A percentile compares a stretch with the other conserved stretches of the same genome.
phyloP scores from a whole-genome alignment of 805 yeast species.

The Starmerella stellata region DNA sequence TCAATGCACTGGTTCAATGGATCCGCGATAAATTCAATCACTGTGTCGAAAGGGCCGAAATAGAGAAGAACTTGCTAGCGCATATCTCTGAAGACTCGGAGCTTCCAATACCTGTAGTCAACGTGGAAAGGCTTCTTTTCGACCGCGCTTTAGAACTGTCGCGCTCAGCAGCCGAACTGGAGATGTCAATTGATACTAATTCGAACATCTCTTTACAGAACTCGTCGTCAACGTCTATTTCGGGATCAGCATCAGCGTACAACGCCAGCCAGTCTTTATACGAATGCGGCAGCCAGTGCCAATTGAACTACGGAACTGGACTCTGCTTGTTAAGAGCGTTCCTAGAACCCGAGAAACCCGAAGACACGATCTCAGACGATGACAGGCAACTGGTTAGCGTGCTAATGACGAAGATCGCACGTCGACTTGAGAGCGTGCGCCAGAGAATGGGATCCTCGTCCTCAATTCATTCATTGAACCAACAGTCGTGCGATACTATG shows the following conservation, averaged over 20 bases:
- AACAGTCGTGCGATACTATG: background rate
- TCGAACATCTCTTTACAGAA: background rate
- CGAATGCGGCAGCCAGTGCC: slow-evolving; percentile 36
- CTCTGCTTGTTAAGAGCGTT: slow-evolving; percentile 91
- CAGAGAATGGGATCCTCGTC: background rate
- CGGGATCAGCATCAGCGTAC: background rate
- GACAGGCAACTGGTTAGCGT: slow-evolving; percentile 62
- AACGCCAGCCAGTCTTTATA: background rate
- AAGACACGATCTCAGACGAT: slow-evolving; percentile 39
- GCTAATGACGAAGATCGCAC: slow-evolving; percentile 68
- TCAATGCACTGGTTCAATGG: slow-evolving; percentile 60
- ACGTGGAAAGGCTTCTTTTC: slow-evolving; percentile 73
- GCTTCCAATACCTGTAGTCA: slow-evolving; percentile 14
- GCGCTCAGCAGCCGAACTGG: slow-evolving; percentile 76
- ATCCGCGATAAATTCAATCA: slow-evolving; percentile 77
- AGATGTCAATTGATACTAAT: slow-evolving; percentile 26
- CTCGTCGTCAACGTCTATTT: background rate
- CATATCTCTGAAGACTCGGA: slow-evolving; percentile 12
- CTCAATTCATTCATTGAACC: background rate
- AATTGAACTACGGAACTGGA: slow-evolving; percentile 73
- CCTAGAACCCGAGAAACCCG: slow-evolving; percentile 31
- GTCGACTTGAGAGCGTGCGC: slow-evolving; percentile 30
- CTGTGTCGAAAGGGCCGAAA: slow-evolving; percentile 74
- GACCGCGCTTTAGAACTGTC: slow-evolving; percentile 90
- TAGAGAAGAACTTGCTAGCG: slow-evolving; percentile 34